Evolutionary conservation across 140 eudicot species (phyloP).

Genomic region (Anethum foeniculum): DNA sequence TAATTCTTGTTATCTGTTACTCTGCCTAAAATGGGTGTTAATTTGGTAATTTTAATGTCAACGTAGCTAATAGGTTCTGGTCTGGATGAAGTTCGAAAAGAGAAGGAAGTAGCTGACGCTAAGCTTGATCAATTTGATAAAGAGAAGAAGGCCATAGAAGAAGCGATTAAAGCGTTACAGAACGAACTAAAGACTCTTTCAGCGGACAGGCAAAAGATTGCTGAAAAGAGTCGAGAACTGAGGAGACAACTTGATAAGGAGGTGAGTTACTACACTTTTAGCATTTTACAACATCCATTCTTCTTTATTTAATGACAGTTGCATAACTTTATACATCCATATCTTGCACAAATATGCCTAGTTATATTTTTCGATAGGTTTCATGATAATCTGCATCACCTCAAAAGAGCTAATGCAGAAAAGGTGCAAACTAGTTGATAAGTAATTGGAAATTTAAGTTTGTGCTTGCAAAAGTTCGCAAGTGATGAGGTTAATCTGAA

Average conservation of each 20-base stretch:
- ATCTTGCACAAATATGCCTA: neutral
- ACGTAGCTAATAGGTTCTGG: constrained; percentile 63
- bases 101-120: constrained; percentile 39
- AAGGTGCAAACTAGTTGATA: too few species aligned
- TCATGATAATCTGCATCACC: neutral
- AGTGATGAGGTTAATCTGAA: neutral
- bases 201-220: constrained; percentile 36
- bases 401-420: too few species aligned
- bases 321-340: neutral
- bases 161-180: constrained; percentile 19
- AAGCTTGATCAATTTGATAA: constrained; percentile 49
- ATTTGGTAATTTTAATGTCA: constrained; percentile 10
- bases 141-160: constrained; percentile 43
- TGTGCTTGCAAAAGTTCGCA: neutral
- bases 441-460: neutral
- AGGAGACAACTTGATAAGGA: constrained; percentile 59
- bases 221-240: constrained; percentile 39
- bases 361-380: neutral
- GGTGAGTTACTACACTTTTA: constrained; percentile 31
- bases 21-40: neutral
- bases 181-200: constrained; percentile 30
- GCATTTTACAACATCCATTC: neutral
- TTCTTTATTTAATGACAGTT: neutral
- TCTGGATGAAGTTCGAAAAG: constrained; percentile 81
- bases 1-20: neutral